Evolutionary conservation across 768 basidiomycete genomes (phyloP).

Genomic region (Tulasnella sp.): DNA sequence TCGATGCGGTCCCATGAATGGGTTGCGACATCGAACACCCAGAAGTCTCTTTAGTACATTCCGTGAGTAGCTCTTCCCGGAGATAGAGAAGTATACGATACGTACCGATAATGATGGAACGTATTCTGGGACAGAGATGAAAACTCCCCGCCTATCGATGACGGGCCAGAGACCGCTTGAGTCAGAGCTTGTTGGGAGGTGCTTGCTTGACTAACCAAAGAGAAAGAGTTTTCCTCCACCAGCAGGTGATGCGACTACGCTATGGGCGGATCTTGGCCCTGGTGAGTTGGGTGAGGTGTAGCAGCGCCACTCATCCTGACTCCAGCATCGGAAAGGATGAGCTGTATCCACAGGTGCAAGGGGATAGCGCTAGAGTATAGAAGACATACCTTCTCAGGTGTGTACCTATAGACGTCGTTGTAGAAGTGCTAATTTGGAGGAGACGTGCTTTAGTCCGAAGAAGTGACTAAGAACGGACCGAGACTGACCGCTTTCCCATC

Average conservation of each 20-base stretch:
- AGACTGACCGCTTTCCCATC: constrained; percentile 68
- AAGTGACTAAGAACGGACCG: not conserved
- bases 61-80: constrained; percentile 35
- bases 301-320: constrained; percentile 81
- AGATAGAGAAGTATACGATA: not conserved
- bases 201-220: constrained; percentile 51
- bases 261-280: constrained; percentile 84
- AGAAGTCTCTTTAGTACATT: constrained; percentile 78
- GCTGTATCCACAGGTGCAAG: not conserved
- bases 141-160: constrained; percentile 68
- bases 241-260: constrained; percentile 64
- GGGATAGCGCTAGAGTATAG: not conserved
- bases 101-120: constrained; percentile 45
- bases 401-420: constrained; percentile 82
- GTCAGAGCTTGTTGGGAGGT: not conserved
- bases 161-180: not conserved
- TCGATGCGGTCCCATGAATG: constrained; percentile 88
- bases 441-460: not conserved
- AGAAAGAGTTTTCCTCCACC: constrained; percentile 85
- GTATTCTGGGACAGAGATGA: constrained; percentile 76
- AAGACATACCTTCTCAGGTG: constrained; percentile 64
- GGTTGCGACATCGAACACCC: constrained; percentile 70
- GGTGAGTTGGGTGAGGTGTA: constrained; percentile 83
- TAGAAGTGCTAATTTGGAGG: constrained; percentile 62
- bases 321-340: not conserved